phyloP scores from a whole-genome alignment of 441 rosid genomes.

The Populus hybrid region DNA sequence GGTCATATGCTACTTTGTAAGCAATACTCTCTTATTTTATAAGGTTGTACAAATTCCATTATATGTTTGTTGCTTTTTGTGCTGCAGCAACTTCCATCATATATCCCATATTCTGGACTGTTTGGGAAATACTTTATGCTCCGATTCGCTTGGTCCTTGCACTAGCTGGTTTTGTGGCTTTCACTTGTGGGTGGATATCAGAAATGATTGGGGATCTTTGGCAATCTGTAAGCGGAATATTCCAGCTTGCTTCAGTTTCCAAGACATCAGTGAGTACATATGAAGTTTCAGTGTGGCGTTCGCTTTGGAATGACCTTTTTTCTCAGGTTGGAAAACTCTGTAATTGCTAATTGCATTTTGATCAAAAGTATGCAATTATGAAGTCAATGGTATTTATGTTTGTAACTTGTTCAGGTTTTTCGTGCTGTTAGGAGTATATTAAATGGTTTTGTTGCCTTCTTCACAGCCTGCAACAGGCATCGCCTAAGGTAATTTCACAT shows the following conservation, averaged over 20 bases:
- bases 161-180: conserved; percentile 41
- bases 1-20: background rate
- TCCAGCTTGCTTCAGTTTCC: conserved; percentile 62
- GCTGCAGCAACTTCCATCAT: conserved; percentile 55
- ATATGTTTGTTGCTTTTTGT: conserved; percentile 8
- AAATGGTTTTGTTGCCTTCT: conserved; percentile 85
- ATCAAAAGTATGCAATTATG: background rate
- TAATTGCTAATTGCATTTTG: background rate
- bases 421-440: conserved; percentile 87
- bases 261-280: conserved; percentile 49
- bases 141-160: conserved; percentile 68
- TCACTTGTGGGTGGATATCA: conserved; percentile 37
- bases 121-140: conserved; percentile 65
- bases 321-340: conserved; percentile 60
- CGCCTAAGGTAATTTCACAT: conserved; percentile 69
- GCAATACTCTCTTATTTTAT: background rate
- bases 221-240: conserved; percentile 45
- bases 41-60: background rate
- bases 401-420: conserved; percentile 56
- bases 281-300: conserved; percentile 82
- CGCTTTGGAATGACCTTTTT: conserved; percentile 95
- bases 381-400: conserved; percentile 15
- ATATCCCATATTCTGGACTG: conserved; percentile 56
- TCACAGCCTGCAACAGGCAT: conserved; percentile 92
- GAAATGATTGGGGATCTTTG: conserved; percentile 49